Evolutionary conservation across 257 asterid species (phyloP).

Genomic region (Fraxinus pennsylvanica): DNA sequence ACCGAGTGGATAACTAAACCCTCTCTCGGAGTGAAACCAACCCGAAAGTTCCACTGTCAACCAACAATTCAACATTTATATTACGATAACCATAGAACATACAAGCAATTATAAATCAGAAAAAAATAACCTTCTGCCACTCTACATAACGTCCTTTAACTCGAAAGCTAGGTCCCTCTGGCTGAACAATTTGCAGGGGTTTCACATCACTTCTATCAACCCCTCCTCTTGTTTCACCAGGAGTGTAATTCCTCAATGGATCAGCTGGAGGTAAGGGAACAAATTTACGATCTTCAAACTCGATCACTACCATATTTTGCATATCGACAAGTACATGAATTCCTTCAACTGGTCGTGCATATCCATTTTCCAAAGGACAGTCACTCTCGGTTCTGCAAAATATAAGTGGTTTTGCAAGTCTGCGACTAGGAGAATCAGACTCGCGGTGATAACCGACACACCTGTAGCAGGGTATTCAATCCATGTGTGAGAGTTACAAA

Average conservation of each 20-base stretch:
- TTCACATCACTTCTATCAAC: slow-evolving; percentile 96
- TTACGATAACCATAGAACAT: not conserved
- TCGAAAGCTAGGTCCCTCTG: slow-evolving; percentile 98
- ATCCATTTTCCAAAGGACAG: slow-evolving; percentile 97
- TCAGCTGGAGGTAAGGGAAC: slow-evolving; percentile 97
- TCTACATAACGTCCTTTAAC: slow-evolving; percentile 76
- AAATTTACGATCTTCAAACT: slow-evolving; percentile 91
- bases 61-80: slow-evolving; percentile 28
- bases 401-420: slow-evolving; percentile 96
- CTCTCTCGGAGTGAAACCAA: slow-evolving; percentile 97
- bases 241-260: slow-evolving; percentile 89
- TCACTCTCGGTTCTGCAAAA: slow-evolving; percentile 94
- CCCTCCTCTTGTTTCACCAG: slow-evolving; percentile 95
- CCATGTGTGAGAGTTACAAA: slow-evolving; percentile 18
- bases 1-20: slow-evolving; percentile 96
- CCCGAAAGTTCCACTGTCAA: slow-evolving; percentile 92
- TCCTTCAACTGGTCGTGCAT: slow-evolving; percentile 98
- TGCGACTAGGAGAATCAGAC: slow-evolving; percentile 89
- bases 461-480: slow-evolving; percentile 52
- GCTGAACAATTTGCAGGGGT: slow-evolving; percentile 80
- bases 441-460: slow-evolving; percentile 92
- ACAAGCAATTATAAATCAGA: slow-evolving; percentile 12
- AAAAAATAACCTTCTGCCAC: slow-evolving; percentile 85
- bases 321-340: slow-evolving; percentile 90
- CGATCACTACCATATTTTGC: slow-evolving; percentile 90